Evolutionary conservation across 2,329 filamentous ascomycete genomes (phyloP).

Genomic region (Claviceps sp.): DNA sequence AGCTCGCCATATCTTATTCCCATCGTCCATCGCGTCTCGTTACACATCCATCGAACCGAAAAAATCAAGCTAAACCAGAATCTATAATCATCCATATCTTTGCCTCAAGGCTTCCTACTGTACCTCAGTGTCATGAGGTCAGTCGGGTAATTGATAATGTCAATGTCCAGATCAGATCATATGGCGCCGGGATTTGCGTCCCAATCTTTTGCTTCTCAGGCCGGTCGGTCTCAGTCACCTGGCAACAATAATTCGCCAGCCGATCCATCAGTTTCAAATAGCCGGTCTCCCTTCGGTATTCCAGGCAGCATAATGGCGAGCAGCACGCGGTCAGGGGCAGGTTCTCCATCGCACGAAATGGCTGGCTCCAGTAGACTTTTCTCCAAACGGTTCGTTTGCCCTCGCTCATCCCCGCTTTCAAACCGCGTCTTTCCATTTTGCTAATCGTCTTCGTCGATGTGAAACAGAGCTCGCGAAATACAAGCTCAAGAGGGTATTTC

Average conservation of each 20-base stretch:
- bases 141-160: constrained; percentile 77
- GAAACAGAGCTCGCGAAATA: constrained; percentile 76
- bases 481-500: constrained; percentile 86
- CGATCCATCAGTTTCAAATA: constrained; percentile 50
- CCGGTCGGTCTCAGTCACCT: constrained; percentile 63
- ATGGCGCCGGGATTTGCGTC: constrained; percentile 72
- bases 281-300: constrained; percentile 62
- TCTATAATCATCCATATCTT: neutral
- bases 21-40: neutral
- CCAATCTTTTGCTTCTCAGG: constrained; percentile 48
- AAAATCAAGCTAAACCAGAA: constrained; percentile 1
- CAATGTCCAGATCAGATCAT: constrained; percentile 74
- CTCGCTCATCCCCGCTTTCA: neutral
- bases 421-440: neutral
- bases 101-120: neutral
- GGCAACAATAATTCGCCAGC: constrained; percentile 69
- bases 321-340: constrained; percentile 65
- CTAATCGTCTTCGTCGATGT: neutral
- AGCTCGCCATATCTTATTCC: neutral
- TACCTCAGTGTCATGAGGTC: constrained; percentile 7
- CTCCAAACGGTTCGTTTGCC: constrained; percentile 67
- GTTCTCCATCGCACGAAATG: constrained; percentile 92
- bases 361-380: constrained; percentile 60
- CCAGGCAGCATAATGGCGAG: constrained; percentile 50
- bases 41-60: constrained; percentile 1